Base-by-base conservation (phyloP, 345 rosid species). In the Arabidopsis arenosa region DNA sequence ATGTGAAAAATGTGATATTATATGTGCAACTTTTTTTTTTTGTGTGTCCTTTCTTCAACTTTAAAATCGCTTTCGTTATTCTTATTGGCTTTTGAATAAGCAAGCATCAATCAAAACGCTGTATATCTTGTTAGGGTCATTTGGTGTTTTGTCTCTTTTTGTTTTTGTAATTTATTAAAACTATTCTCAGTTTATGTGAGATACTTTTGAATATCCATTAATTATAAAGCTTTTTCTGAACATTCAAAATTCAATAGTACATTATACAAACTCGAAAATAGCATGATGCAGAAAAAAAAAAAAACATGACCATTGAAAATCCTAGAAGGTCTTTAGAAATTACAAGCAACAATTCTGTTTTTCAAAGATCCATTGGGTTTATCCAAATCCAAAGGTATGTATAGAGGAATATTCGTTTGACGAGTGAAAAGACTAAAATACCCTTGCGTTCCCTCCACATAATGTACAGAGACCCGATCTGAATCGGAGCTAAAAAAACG, bases 1-100 rank as follows among this genome's bases (percentile, higher is more conserved):
- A 95, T 95, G 99, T 95, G 89, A 90, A 30, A 66, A 44, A 18
- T 68, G 68, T 56, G 49, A 14, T 39, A 59, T 55, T 13, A 43
- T 13, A 44, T 61, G 80, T 70, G 52, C 64, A 58, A 7, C 57
- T 8, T 37, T 45, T 47, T 28, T 28, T 28, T 37, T 45, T 47
- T 23, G 1, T 23, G 2, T 47, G 45, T 76, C 15, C n/a, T 52
- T 53, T 36, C 9, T 40, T 33, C 70, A 54, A 63, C 70, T 64
- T 48, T 48, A 64, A 45, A 45, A 45, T 47, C 36, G 6, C 5
- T 45, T 63, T 48, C 2, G 5, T 63, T 63, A 28, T 70, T 63
- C 75, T 44, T 76, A 8, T 70, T 70, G 66, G 80, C 45, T 70
- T 66, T 66, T 69, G 74, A 68, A 70, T 75, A 68, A 75, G 61